phyloP scores from a whole-genome alignment of 306 rosid species.

The Vigna radiata region DNA sequence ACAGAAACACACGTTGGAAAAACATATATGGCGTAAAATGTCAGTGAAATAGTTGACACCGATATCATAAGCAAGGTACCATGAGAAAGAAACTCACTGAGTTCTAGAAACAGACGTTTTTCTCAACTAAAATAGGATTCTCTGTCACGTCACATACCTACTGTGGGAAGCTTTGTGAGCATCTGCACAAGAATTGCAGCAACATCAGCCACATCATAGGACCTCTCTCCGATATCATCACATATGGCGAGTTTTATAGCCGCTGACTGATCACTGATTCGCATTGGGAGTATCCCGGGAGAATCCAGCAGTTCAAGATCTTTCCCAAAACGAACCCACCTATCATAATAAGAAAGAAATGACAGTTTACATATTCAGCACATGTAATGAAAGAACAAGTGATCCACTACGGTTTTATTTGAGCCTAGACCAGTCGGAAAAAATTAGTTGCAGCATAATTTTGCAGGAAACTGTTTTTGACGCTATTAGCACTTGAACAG shows the following conservation, averaged over 20 bases:
- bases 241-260: slow-evolving; percentile 98
- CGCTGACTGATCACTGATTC: slow-evolving; percentile 93
- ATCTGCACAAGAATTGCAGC: slow-evolving; percentile 94
- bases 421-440: slow-evolving; percentile 30
- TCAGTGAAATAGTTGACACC: neutral
- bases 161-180: slow-evolving; percentile 74
- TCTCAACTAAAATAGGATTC: slow-evolving; percentile 25
- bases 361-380: slow-evolving; percentile 6
- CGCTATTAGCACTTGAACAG: slow-evolving; percentile 7
- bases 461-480: slow-evolving; percentile 25
- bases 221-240: slow-evolving; percentile 95
- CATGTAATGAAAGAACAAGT: slow-evolving; percentile 8
- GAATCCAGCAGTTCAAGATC: slow-evolving; percentile 95
- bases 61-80: neutral
- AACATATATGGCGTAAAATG: neutral
- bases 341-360: slow-evolving; percentile 42
- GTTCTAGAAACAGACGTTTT: neutral
- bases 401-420: slow-evolving; percentile 27
- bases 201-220: slow-evolving; percentile 81
- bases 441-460: neutral
- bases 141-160: slow-evolving; percentile 58
- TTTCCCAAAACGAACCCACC: slow-evolving; percentile 96
- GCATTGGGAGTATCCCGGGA: slow-evolving; percentile 94
- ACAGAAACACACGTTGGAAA: neutral
- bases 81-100: slow-evolving; percentile 22